Percentiles rank a stretch among this genome's conserved stretches.
Evolutionary conservation across 768 basidiomycete genomes (phyloP).

Genomic region (Leucosporidium creatinivorum): DNA sequence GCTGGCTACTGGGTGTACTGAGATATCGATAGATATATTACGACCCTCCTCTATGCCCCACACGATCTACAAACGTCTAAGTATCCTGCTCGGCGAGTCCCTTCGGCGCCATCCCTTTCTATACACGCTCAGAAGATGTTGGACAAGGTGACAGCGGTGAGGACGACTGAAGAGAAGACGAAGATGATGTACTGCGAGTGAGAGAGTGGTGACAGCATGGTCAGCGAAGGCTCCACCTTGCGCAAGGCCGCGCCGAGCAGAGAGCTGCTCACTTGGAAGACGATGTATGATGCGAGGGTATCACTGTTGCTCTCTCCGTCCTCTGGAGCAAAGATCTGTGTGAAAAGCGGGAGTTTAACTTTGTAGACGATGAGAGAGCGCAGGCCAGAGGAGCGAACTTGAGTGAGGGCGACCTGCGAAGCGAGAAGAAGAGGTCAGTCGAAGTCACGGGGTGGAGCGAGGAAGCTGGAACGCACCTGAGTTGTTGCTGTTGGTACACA

Average conservation of each 20-base stretch:
- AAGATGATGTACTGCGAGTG: neutral
- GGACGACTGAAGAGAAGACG: neutral
- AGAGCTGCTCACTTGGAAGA: neutral
- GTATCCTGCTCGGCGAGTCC: too few relatives aligned
- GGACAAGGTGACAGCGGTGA: neutral
- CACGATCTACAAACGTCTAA: too few relatives aligned
- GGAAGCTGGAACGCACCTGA: neutral
- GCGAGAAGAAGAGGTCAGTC: neutral
- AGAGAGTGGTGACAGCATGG: too few relatives aligned
- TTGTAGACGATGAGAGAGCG: neutral
- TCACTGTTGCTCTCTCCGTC: neutral
- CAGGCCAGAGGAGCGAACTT: slow-evolving; percentile 27
- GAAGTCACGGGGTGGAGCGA: neutral
- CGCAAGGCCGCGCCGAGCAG: too few relatives aligned
- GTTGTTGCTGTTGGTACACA: neutral
- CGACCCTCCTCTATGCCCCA: too few relatives aligned
- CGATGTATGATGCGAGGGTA: neutral
- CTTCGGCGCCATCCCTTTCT: too few relatives aligned
- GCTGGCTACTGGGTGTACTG: too few relatives aligned
- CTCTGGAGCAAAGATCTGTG: neutral
- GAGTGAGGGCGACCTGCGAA: slow-evolving; percentile 44
- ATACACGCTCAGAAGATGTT: too few relatives aligned
- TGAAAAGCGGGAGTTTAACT: neutral
- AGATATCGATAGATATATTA: too few relatives aligned
- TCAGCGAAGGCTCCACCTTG: too few relatives aligned